Evolutionary conservation across 306 rosid species (phyloP).

Genomic region (Lathyrus oleraceus): DNA sequence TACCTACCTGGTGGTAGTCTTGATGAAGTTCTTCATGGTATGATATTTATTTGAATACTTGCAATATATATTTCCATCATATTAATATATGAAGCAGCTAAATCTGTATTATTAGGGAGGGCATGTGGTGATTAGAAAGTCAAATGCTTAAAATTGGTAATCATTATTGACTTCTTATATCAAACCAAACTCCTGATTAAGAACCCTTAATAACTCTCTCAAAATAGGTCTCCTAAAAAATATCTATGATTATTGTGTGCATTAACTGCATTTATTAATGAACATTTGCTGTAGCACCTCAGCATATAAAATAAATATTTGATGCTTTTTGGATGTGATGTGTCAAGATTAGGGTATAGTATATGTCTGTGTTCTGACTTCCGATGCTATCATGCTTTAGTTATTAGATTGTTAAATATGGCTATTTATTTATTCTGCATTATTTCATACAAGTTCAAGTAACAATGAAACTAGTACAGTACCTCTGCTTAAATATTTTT

Average conservation of each 20-base stretch:
- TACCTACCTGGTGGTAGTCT: slow-evolving; percentile 94
- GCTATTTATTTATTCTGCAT: slow-evolving; percentile 3
- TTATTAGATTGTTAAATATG: slow-evolving; percentile 20
- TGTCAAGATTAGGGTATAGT: neutral
- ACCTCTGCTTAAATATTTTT: slow-evolving; percentile 24
- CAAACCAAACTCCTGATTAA: slow-evolving; percentile 4
- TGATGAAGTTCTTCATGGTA: slow-evolving; percentile 96
- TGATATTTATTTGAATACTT: slow-evolving; percentile 31
- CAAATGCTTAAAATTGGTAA: neutral
- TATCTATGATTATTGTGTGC: neutral
- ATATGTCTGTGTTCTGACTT: slow-evolving; percentile 20
- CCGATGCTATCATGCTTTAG: slow-evolving; percentile 19
- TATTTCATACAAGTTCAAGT: slow-evolving; percentile 17
- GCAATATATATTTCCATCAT: slow-evolving; percentile 27
- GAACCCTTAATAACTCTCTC: slow-evolving; percentile 10
- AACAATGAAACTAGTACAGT: slow-evolving; percentile 26
- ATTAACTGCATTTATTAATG: neutral
- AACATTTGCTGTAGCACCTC: neutral
- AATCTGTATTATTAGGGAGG: slow-evolving; percentile 12
- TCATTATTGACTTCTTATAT: slow-evolving; percentile 25
- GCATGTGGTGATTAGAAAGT: slow-evolving; percentile 18
- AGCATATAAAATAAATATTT: neutral
- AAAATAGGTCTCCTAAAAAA: slow-evolving; percentile 4
- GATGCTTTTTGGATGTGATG: slow-evolving; percentile 21
- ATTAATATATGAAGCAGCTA: slow-evolving; percentile 24